Evolutionary conservation across 129 eudicot genomes (phyloP).

Genomic region (Deinandra increscens): DNA sequence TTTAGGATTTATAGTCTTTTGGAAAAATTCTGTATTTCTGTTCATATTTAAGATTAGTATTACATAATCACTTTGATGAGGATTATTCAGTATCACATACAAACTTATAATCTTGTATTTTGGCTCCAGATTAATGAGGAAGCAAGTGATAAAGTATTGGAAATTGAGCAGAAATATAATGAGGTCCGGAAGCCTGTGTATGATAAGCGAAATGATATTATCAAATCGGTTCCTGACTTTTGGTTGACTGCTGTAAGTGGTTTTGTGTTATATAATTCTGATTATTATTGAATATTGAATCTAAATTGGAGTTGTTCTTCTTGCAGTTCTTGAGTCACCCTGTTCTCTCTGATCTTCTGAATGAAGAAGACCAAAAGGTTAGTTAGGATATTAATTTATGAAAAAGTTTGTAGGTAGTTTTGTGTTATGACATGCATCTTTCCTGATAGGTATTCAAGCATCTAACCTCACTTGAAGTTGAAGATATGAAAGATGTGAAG

Average conservation of each 20-base stretch:
- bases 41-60: too few species aligned
- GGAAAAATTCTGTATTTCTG: too few species aligned
- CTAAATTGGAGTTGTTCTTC: constrained; percentile 2
- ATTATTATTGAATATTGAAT: not conserved
- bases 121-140: constrained; percentile 73
- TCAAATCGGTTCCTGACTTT: constrained; percentile 78
- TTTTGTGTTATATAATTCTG: not conserved
- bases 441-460: constrained; percentile 71
- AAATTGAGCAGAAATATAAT: constrained; percentile 72
- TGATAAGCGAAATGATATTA: constrained; percentile 67
- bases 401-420: too few species aligned
- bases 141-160: constrained; percentile 87
- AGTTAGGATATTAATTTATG: constrained; percentile 14
- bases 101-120: not conserved
- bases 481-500: constrained; percentile 83
- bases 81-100: not conserved
- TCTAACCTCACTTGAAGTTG: constrained; percentile 76
- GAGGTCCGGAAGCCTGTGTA: constrained; percentile 80
- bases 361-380: constrained; percentile 89
- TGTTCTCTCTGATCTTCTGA: constrained; percentile 62
- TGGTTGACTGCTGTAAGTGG: constrained; percentile 91
- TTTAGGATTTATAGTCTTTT: too few species aligned
- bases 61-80: not conserved
- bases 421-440: not conserved
- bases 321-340: constrained; percentile 93